A percentile compares a stretch with the other conserved stretches of the same genome.
These are phyloP conservation scores for Apiospora saccharicola DNA, from an alignment of 2,329 filamentous ascomycete genomes.

Conservation along the genomic window DNA sequence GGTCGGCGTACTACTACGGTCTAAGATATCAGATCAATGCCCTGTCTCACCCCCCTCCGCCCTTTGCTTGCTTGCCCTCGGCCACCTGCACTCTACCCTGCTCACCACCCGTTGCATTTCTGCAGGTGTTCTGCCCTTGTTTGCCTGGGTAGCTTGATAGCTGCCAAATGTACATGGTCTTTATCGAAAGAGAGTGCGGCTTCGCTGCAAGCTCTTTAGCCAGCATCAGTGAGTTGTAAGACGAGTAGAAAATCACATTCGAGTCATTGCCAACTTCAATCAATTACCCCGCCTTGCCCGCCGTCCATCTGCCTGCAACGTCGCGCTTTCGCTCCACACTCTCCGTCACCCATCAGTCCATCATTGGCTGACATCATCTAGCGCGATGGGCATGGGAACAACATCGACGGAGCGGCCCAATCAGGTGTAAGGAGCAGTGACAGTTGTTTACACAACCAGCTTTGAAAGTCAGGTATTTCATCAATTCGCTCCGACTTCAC, in stretches of 20 bases:
- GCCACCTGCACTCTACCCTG: neutral
- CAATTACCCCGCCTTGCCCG: slow-evolving; percentile 8
- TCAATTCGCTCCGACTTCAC: neutral
- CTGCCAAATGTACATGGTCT: neutral
- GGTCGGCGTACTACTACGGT: neutral
- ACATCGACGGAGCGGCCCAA: neutral
- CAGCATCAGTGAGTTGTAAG: neutral
- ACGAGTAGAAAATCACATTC: neutral
- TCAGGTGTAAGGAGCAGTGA: neutral
- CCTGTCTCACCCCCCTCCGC: neutral
- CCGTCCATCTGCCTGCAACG: slow-evolving; percentile 3
- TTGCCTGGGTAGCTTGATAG: neutral
- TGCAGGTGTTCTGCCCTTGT: neutral
- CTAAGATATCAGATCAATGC: slow-evolving; percentile 2
- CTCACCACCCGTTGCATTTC: neutral
- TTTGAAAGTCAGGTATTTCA: neutral
- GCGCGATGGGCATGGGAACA: slow-evolving; percentile 2
- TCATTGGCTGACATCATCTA: slow-evolving; percentile 6
- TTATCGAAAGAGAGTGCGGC: neutral
- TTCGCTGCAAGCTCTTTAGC: slow-evolving; percentile 11
- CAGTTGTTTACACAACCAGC: slow-evolving; percentile 1
- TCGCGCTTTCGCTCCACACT: neutral
- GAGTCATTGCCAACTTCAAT: neutral
- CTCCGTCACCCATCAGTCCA: neutral
- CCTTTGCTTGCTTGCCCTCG: neutral